Conservation (phyloP, 768 basidiomycete genomes). For the Amanita thiersii region DNA sequence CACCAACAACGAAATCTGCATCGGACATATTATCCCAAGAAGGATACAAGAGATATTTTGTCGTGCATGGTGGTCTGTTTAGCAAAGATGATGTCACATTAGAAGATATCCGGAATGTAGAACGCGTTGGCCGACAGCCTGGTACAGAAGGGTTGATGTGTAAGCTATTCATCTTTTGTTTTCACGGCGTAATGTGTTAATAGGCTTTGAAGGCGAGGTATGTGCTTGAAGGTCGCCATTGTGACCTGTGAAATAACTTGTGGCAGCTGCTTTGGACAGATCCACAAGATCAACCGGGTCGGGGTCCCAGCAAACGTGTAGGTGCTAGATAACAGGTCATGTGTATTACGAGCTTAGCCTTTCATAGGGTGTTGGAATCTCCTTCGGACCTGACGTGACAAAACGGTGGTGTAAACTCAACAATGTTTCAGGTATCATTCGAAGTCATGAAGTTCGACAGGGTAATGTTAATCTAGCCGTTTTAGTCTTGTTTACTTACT, state of each 20-base stretch:
- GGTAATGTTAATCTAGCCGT: constrained; percentile 31
- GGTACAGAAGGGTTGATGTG: constrained; percentile 96
- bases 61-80: constrained; percentile 95
- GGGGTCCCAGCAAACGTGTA: constrained; percentile 94
- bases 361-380: constrained; percentile 85
- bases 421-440: constrained; percentile 79
- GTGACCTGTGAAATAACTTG: not conserved
- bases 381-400: constrained; percentile 94
- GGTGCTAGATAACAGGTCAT: constrained; percentile 17
- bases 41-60: constrained; percentile 83
- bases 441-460: constrained; percentile 96
- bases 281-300: constrained; percentile 80
- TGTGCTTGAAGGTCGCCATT: constrained; percentile 7
- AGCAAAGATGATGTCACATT: constrained; percentile 93
- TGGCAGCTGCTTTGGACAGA: constrained; percentile 89
- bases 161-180: constrained; percentile 29
- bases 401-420: constrained; percentile 84
- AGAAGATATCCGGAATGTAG: constrained; percentile 85
- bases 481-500: constrained; percentile 3
- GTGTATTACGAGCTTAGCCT: constrained; percentile 12
- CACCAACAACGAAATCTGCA: constrained; percentile 32
- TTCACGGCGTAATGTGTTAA: constrained; percentile 4
- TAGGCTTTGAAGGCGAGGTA: constrained; percentile 51
- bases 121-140: constrained; percentile 83
- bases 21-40: constrained; percentile 65